Percentiles rank a stretch among this genome's conserved stretches.
Evolutionary conservation across 352 stramenopile genomes (phyloP).

Genomic region (Phytophthora fragariaefolia): DNA sequence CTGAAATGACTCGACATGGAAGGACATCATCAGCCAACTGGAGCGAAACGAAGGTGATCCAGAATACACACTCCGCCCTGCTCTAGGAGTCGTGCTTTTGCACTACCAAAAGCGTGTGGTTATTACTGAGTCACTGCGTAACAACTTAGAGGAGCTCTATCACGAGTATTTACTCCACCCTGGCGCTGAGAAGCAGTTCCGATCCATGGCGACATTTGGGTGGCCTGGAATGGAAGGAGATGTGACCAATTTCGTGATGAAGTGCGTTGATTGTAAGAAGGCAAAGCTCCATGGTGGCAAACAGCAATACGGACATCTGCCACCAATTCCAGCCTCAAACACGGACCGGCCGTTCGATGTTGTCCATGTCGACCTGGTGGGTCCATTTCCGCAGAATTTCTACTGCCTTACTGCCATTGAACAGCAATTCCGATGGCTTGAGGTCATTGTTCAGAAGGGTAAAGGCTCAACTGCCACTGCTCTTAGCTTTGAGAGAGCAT

Average conservation of each 20-base stretch:
- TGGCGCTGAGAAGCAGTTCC: conserved; percentile 4
- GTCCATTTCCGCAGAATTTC: neutral
- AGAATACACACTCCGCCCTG: conserved; percentile 6
- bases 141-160: neutral
- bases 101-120: conserved; percentile 11
- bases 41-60: conserved; percentile 5
- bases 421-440: conserved; percentile 14
- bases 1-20: neutral
- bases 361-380: conserved; percentile 16
- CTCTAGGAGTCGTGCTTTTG: neutral
- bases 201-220: conserved; percentile 14
- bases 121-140: neutral
- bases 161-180: too few species aligned
- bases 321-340: conserved; percentile 2
- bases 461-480: conserved; percentile 1
- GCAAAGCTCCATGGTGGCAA: conserved; percentile 20
- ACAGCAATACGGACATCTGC: conserved; percentile 12
- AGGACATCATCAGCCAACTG: neutral
- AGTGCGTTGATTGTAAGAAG: conserved; percentile 6
- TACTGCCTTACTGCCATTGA: conserved; percentile 18
- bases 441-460: conserved; percentile 6
- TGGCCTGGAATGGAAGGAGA: conserved; percentile 8
- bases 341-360: conserved; percentile 10
- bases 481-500: conserved; percentile 10
- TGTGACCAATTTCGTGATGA: neutral